Evolutionary conservation across 108 stramenopile species (phyloP).

Genomic region (Nitzschia sp.): DNA sequence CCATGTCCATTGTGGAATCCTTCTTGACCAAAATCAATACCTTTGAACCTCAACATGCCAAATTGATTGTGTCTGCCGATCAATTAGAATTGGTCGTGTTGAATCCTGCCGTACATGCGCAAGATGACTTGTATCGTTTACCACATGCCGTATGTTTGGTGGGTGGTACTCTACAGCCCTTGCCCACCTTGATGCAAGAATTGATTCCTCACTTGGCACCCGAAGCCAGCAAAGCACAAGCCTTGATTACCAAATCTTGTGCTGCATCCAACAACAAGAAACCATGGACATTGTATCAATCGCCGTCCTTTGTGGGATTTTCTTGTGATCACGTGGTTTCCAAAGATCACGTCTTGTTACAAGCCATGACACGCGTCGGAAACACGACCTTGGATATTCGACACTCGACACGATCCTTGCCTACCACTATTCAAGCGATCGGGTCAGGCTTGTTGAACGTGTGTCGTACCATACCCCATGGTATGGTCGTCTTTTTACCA

Average conservation of each 20-base stretch:
- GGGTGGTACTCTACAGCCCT: slow-evolving; percentile 96
- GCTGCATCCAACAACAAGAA: slow-evolving; percentile 12
- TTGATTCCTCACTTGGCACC: slow-evolving; percentile 58
- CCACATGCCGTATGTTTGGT: slow-evolving; percentile 92
- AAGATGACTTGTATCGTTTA: slow-evolving; percentile 70
- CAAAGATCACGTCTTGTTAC: slow-evolving; percentile 54
- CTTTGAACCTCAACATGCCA: slow-evolving; percentile 58
- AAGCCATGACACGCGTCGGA: slow-evolving; percentile 19
- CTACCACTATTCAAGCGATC: slow-evolving; percentile 78
- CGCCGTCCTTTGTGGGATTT: slow-evolving; percentile 65
- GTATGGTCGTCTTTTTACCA: slow-evolving; percentile 94
- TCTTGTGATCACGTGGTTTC: slow-evolving; percentile 96
- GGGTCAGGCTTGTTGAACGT: slow-evolving; percentile 76
- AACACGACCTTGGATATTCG: slow-evolving; percentile 78
- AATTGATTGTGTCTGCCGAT: slow-evolving; percentile 57
- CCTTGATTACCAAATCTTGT: slow-evolving; percentile 12
- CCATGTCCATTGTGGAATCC: slow-evolving; percentile 79
- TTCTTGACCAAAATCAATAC: slow-evolving; percentile 71
- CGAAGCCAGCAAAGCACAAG: slow-evolving; percentile 53
- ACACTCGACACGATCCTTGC: slow-evolving; percentile 54
- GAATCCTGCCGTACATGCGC: slow-evolving; percentile 81
- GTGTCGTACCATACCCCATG: slow-evolving; percentile 71
- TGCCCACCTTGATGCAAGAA: slow-evolving; percentile 86
- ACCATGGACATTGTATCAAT: neutral
- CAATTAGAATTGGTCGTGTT: slow-evolving; percentile 77